phyloP scores from a whole-genome alignment of 2,329 filamentous ascomycete genomes.

The Emergomyces pasteurianus region DNA sequence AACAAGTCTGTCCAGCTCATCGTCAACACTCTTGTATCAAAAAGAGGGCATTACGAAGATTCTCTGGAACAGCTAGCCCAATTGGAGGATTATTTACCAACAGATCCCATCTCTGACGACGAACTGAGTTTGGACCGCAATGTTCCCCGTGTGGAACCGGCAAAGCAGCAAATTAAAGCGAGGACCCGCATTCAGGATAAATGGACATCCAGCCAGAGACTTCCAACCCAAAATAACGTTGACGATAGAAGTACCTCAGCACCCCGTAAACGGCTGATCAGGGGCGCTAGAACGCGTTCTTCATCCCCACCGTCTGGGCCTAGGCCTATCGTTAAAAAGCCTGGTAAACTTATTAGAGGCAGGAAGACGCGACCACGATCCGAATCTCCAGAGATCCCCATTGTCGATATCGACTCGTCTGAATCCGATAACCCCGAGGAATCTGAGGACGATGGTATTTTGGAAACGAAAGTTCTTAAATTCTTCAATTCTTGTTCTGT shows the following conservation, averaged over 20 bases:
- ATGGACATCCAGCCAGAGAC: conserved; percentile 39
- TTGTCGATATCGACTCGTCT: conserved; percentile 34
- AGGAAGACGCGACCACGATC: conserved; percentile 26
- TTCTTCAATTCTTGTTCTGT: conserved; percentile 73
- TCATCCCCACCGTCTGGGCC: conserved; percentile 16
- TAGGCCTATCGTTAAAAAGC: conserved; percentile 15
- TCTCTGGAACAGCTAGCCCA: conserved; percentile 38
- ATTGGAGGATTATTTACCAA: conserved; percentile 22
- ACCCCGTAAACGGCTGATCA: conserved; percentile 27
- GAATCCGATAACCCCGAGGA: conserved; percentile 25
- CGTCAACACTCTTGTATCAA: conserved; percentile 38
- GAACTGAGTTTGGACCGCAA: conserved; percentile 22
- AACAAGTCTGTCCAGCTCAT: conserved; percentile 36
- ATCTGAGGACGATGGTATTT: conserved; percentile 29
- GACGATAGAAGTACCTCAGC: conserved; percentile 18
- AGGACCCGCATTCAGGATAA: conserved; percentile 48
- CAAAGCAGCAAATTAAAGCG: conserved; percentile 43
- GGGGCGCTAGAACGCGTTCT: conserved; percentile 23
- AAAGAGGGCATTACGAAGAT: conserved; percentile 43
- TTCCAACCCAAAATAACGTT: conserved; percentile 14
- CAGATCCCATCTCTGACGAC: conserved; percentile 31
- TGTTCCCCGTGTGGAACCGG: conserved; percentile 17
- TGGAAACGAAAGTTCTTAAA: conserved; percentile 51
- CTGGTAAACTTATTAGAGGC: conserved; percentile 38
- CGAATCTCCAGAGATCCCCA: conserved; percentile 23